A percentile compares a stretch with the other conserved stretches of the same genome.
These are phyloP conservation scores for Phytopythium helicoides DNA, from an alignment of 352 stramenopile genomes.

Conservation along the genomic window DNA sequence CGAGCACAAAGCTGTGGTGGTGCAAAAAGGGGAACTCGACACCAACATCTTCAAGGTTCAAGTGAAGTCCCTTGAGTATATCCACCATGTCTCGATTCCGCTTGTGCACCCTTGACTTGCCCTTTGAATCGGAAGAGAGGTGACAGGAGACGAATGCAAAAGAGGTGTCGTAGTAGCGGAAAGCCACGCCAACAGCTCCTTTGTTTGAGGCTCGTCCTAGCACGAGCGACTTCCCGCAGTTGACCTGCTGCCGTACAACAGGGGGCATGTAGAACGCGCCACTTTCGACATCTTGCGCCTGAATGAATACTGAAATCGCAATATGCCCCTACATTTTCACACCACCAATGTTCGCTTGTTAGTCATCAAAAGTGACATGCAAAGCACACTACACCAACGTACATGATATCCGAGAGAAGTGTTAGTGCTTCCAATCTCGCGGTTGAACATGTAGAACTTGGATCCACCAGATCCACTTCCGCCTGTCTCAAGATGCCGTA, in stretches of 20 bases:
- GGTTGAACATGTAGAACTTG: conserved; percentile 56
- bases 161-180: conserved; percentile 85
- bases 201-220: conserved; percentile 87
- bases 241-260: conserved; percentile 65
- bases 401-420: conserved; percentile 83
- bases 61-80: conserved; percentile 73
- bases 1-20: conserved; percentile 88
- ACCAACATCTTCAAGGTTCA: conserved; percentile 77
- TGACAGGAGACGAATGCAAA: conserved; percentile 88
- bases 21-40: conserved; percentile 86
- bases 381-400: too few species aligned
- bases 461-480: conserved; percentile 16
- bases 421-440: conserved; percentile 80
- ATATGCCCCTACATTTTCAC: conserved; percentile 63
- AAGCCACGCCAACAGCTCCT: conserved; percentile 84
- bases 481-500: conserved; percentile 61
- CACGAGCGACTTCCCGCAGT: conserved; percentile 74
- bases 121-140: conserved; percentile 86
- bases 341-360: not conserved
- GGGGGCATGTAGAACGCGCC: conserved; percentile 83
- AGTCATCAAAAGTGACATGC: too few species aligned
- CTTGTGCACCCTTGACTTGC: conserved; percentile 69
- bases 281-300: conserved; percentile 53
- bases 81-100: conserved; percentile 73
- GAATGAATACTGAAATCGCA: conserved; percentile 82